Evolutionary conservation across 371 early-diverging fungal genomes (phyloP).

Genomic region (Mortierella sp.): DNA sequence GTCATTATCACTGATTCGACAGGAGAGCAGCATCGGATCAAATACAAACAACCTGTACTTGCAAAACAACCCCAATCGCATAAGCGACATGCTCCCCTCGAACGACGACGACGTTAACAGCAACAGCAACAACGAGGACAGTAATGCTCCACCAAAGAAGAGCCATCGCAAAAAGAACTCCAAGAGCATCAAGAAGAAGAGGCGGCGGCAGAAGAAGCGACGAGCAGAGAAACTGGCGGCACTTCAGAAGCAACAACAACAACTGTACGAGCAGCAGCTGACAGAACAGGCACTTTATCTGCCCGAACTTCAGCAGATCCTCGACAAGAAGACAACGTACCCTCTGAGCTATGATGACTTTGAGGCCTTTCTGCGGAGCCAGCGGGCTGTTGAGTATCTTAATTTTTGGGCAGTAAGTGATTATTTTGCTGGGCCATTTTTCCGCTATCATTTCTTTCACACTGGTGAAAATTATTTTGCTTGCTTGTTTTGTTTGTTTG

Average conservation of each 20-base stretch:
- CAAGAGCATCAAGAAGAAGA: conserved; percentile 29
- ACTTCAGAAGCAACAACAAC: conserved; percentile 30
- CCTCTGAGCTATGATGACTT: conserved; percentile 47
- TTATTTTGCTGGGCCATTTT: background rate
- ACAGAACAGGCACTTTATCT: conserved; percentile 22
- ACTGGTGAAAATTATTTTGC: too few relatives aligned
- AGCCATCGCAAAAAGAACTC: conserved; percentile 15
- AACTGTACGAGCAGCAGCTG: conserved; percentile 23
- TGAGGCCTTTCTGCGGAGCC: conserved; percentile 47
- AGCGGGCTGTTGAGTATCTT: conserved; percentile 50
- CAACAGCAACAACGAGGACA: conserved; percentile 3
- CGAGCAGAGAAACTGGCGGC: conserved; percentile 28
- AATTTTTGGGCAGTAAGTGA: conserved; percentile 42
- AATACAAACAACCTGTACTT: conserved; percentile 21
- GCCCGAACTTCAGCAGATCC: conserved; percentile 26
- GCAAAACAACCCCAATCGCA: conserved; percentile 41
- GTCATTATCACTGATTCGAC: conserved; percentile 47
- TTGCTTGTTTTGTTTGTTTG: background rate
- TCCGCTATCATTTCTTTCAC: background rate
- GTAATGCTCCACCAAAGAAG: conserved; percentile 1
- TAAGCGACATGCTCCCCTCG: conserved; percentile 11
- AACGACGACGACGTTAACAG: background rate
- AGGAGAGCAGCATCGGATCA: conserved; percentile 37
- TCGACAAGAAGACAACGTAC: conserved; percentile 29
- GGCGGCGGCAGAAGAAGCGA: conserved; percentile 26